Base-by-base conservation (phyloP, 2,329 filamentous ascomycete genomes). In the Zelopaecilomyces penicillatus region DNA sequence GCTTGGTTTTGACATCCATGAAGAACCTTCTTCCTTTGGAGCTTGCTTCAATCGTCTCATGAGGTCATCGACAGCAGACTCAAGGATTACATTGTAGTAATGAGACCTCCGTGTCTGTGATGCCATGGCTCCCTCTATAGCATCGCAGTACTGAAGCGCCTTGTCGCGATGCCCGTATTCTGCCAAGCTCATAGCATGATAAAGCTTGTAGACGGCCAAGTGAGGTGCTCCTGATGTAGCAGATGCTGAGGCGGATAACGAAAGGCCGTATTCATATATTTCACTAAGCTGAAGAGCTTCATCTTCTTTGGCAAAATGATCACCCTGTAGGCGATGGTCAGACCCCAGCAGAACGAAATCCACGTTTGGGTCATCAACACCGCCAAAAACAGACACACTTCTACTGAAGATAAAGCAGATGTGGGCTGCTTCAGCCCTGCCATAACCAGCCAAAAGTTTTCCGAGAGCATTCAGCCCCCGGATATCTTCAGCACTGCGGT, bases 201-300 rank as follows among this genome's bases (percentile, higher is more conserved):
- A 82, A 36, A 97, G 73, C 65, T 97, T 98, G 73, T 95, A 97
- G 1, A 83, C 81, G 46, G 94, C 81, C 31, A 99, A 68, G 63
- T 98, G 90, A 9, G 91, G 87, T 46, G 86, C 76, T 35, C 76
- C 74, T 31, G 79, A 69, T 0, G 73, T 64, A 7, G 73, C 65
- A 26, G 73, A 73, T 5, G 50, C 47, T 29, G 72, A 70, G 26
- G 75, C 76, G 3, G 83, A 73, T 10, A 97, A 75, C 7, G 86
- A 86, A 8, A 87, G 71, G 1, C 87, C 89, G 61, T 88, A 97
- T 61, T 99, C 93, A 57, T 94, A 97, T 0, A 95, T 81, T 63
- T 99, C 93, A 36, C 88, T 97, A n/a, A 98, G 76, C 41, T 96
- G 72, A n/a, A 96, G 78, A 4, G 88, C 78, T 59, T 97, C 89